Percentiles rank a stretch among this genome's conserved stretches.
Conservation (phyloP, 306 rosid species). For the Castanea sativa region DNA sequence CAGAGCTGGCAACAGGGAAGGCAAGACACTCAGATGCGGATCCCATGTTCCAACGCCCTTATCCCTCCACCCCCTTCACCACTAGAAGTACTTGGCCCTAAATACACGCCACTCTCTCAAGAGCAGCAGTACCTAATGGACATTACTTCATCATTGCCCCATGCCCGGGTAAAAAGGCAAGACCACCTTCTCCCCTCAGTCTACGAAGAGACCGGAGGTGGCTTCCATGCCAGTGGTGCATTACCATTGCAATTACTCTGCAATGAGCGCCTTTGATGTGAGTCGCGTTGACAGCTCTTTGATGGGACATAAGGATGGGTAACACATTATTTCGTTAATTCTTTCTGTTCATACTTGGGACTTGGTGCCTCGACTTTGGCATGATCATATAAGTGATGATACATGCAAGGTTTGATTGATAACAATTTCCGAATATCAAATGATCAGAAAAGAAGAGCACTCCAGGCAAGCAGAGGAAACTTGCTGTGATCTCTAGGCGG, state of each 20-base stretch:
- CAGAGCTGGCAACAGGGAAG: conserved; percentile 53
- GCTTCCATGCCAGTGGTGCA: conserved; percentile 20
- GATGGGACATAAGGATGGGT: conserved; percentile 10
- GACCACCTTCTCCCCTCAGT: conserved; percentile 39
- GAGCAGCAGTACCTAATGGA: conserved; percentile 49
- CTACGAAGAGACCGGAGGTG: conserved; percentile 38
- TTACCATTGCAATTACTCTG: conserved; percentile 40
- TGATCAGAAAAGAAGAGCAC: neutral
- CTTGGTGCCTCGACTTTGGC: neutral
- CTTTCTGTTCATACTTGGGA: conserved; percentile 10
- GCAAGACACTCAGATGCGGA: conserved; percentile 27
- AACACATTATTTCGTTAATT: conserved; percentile 16
- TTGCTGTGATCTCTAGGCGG: neutral
- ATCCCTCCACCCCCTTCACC: conserved; percentile 39
- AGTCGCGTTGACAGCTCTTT: neutral
- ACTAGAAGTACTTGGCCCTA: conserved; percentile 39
- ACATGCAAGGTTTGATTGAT: neutral
- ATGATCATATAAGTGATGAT: neutral
- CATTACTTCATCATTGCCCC: conserved; percentile 34
- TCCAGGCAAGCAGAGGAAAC: neutral
- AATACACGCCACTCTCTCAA: conserved; percentile 35
- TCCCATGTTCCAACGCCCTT: conserved; percentile 25
- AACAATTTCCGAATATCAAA: neutral
- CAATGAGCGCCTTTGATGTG: conserved; percentile 28
- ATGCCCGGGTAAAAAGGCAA: conserved; percentile 31